Evolutionary conservation across 202 grass and related monocot species (phyloP).

Genomic region (Bolboschoenoplectus hybrid): DNA sequence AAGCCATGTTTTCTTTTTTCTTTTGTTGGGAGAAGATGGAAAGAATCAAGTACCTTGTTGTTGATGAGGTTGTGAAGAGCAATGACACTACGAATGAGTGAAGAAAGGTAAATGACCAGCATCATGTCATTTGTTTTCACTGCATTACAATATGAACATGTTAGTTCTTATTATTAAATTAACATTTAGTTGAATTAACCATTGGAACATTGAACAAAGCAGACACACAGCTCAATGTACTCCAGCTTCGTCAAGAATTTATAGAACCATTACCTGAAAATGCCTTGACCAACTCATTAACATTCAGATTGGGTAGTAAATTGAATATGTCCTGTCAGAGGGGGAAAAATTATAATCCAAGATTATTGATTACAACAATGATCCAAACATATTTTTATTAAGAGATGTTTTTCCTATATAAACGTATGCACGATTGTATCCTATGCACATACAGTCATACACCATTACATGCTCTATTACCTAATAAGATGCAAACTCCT

Average conservation of each 20-base stretch:
- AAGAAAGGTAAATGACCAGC: constrained; percentile 93
- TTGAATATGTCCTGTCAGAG: constrained; percentile 84
- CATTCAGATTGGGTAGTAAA: constrained; percentile 94
- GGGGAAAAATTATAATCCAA: background rate
- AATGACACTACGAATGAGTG: constrained; percentile 85
- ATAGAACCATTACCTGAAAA: constrained; percentile 69
- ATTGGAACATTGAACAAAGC: constrained; percentile 1
- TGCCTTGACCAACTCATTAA: constrained; percentile 90
- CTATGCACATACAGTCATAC: background rate
- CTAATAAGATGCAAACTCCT: background rate
- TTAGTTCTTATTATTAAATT: background rate
- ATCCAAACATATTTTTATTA: background rate
- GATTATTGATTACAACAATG: background rate
- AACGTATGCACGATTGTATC: background rate
- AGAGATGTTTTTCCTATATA: background rate
- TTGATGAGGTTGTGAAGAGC: constrained; percentile 98
- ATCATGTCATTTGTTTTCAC: constrained; percentile 99
- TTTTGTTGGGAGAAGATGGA: background rate
- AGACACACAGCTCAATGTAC: background rate
- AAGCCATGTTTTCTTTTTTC: background rate
- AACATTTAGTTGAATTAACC: constrained; percentile 14
- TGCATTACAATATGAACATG: constrained; percentile 44
- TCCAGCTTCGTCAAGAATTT: background rate
- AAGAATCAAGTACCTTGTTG: constrained; percentile 63
- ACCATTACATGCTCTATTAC: background rate